Percentiles rank a stretch among this genome's conserved stretches.
These are phyloP conservation scores for Jacaranda mimosifolia DNA, from an alignment of 257 asterid species.

Conservation along the genomic window DNA sequence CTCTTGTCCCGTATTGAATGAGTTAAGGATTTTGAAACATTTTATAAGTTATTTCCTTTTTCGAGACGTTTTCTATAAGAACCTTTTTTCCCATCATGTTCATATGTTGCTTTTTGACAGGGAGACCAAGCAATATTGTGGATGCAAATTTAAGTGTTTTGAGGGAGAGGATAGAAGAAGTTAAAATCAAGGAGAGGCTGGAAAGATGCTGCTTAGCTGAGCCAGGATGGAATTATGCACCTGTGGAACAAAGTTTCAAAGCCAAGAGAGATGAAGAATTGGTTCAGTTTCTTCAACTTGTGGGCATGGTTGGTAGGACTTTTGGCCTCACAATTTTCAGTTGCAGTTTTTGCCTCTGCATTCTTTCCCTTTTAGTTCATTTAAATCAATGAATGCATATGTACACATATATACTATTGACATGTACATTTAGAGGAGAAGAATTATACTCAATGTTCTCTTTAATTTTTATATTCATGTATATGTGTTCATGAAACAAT, in stretches of 20 bases:
- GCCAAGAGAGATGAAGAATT: slow-evolving; percentile 8
- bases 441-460: too few species aligned
- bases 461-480: too few species aligned
- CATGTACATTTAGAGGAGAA: too few species aligned
- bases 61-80: too few species aligned
- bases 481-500: too few species aligned
- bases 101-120: slow-evolving; percentile 23
- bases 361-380: slow-evolving; percentile 56
- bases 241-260: neutral
- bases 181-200: slow-evolving; percentile 53
- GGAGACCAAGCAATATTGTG: slow-evolving; percentile 49
- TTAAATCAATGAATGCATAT: slow-evolving; percentile 26
- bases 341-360: slow-evolving; percentile 51
- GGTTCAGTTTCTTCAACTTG: slow-evolving; percentile 35
- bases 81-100: neutral
- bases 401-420: too few species aligned
- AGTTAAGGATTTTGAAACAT: too few species aligned
- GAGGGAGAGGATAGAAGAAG: slow-evolving; percentile 54
- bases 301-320: slow-evolving; percentile 42
- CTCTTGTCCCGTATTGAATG: too few species aligned
- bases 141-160: slow-evolving; percentile 52
- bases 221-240: slow-evolving; percentile 50
- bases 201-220: slow-evolving; percentile 43
- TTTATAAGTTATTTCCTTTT: too few species aligned
- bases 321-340: slow-evolving; percentile 53